Evolutionary conservation across 345 rosid species (phyloP), one percentile per base, ranked within the genome.

Genomic region (Carallia pectinifolia): DNA sequence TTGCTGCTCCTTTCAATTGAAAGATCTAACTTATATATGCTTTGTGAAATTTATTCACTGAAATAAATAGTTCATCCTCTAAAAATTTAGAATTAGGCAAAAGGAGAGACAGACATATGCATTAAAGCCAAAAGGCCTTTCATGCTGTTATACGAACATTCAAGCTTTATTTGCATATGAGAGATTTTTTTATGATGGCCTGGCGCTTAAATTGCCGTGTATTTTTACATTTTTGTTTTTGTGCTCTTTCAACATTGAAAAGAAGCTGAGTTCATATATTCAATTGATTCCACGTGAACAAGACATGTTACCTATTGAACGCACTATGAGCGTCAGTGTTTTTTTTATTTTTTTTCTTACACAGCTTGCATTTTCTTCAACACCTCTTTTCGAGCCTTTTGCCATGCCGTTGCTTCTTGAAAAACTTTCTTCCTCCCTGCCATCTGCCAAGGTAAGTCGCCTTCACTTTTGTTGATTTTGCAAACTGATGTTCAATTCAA

Each of bases 301-400:
- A 53, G 63, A 44, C 12, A 30, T 18, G 62, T 18, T 56, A 70
- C 67, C 19, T 50, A 6, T 16, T 56, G 4, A 33, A 23, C 23
- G 23, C 23, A 23, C 47, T 27, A 27, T 56, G 64, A 29, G n/a
- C 34, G 10, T 31, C 12, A 64, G 29, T 27, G 3, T 53, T 38
- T 60, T 60, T 48, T 38, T 33, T 1, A 7, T 61, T 27, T 15
- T 7, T 37, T 62, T 58, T 0, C 30, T 37, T 64, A 54, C 7
- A 64, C 86, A 92, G 99, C 75, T 71, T 76, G 93, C 99, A 54
- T 77, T 92, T 77, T 83, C 96, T 31, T 86, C 93, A n/a, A 86
- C 97, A 1, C 89, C 97, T 34, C 83, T 90, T 50, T 90, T 89
- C 81, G 99, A 90, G 81, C 96, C 99, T 59, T 95, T 81, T 82